A percentile compares a stretch with the other conserved stretches of the same genome.
Conservation (phyloP, 257 asterid genomes). For the Lavandula angustifolia region DNA sequence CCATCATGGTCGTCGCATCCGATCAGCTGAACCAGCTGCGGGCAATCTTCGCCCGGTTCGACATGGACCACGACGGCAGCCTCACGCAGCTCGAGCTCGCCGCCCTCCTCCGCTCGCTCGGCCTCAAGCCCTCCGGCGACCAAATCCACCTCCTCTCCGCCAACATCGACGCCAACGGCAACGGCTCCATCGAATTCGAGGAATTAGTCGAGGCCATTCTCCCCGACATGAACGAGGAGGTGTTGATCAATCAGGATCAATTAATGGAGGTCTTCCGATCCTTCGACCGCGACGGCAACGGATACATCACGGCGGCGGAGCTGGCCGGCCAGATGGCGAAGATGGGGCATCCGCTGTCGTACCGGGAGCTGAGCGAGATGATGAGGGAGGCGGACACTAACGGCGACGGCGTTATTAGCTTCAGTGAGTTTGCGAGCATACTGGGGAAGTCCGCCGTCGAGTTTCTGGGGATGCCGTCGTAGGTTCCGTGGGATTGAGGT, state of each 20-base stretch:
- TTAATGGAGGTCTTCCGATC: conserved; percentile 71
- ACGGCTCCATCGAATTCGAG: conserved; percentile 80
- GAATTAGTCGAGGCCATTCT: conserved; percentile 63
- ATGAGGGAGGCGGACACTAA: conserved; percentile 78
- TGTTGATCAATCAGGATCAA: conserved; percentile 63
- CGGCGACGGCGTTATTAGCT: conserved; percentile 87
- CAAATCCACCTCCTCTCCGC: conserved; percentile 65
- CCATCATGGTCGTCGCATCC: conserved; percentile 43
- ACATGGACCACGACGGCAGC: conserved; percentile 96
- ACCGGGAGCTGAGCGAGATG: conserved; percentile 79
- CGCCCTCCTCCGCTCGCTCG: conserved; percentile 81
- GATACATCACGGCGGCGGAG: conserved; percentile 83
- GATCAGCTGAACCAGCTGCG: conserved; percentile 64
- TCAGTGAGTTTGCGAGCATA: conserved; percentile 62
- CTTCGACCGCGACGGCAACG: conserved; percentile 90
- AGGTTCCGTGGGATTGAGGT: not conserved
- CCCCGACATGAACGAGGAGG: conserved; percentile 65
- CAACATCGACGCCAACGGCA: conserved; percentile 80
- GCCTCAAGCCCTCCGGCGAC: conserved; percentile 75
- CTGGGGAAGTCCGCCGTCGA: conserved; percentile 80
- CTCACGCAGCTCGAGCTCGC: conserved; percentile 82
- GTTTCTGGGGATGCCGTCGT: conserved; percentile 44
- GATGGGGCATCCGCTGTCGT: conserved; percentile 87
- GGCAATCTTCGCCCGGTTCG: conserved; percentile 76
- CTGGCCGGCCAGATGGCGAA: conserved; percentile 89